Percentiles rank a stretch among this genome's conserved stretches.
Conservation (phyloP, 2,329 filamentous ascomycete species). For the Aspergillus sp. region DNA sequence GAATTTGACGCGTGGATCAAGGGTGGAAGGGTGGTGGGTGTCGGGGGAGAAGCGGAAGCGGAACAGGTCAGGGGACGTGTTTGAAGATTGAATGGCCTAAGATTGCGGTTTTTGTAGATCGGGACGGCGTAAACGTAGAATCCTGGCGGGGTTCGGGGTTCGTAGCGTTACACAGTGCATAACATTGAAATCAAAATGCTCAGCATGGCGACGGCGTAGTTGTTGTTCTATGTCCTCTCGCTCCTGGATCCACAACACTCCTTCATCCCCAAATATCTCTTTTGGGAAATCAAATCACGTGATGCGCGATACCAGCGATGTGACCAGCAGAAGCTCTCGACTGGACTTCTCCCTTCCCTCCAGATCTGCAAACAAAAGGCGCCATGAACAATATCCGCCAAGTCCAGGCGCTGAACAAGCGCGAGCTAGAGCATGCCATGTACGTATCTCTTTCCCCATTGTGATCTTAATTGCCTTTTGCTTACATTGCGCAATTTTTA, state of each 20-base stretch:
- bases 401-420: slow-evolving; percentile 89
- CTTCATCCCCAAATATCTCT: slow-evolving; percentile 8
- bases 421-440: slow-evolving; percentile 87
- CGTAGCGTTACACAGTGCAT: neutral
- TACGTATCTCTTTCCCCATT: slow-evolving; percentile 48
- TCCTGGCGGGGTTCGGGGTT: neutral
- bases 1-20: slow-evolving; percentile 19
- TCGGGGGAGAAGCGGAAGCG: slow-evolving; percentile 24
- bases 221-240: slow-evolving; percentile 6
- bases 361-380: neutral
- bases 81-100: neutral
- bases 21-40: slow-evolving; percentile 13
- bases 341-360: neutral
- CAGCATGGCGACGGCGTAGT: neutral
- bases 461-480: neutral
- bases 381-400: slow-evolving; percentile 91
- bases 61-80: slow-evolving; percentile 33
- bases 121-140: neutral
- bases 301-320: neutral
- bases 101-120: neutral
- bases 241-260: slow-evolving; percentile 10
- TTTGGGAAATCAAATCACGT: slow-evolving; percentile 7
- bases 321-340: neutral
- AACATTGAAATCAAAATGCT: neutral
- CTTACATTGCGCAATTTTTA: slow-evolving; percentile 36